These are phyloP conservation scores for Lipomyces sp. DNA, from an alignment of 805 yeast species.

Conservation along the genomic window DNA sequence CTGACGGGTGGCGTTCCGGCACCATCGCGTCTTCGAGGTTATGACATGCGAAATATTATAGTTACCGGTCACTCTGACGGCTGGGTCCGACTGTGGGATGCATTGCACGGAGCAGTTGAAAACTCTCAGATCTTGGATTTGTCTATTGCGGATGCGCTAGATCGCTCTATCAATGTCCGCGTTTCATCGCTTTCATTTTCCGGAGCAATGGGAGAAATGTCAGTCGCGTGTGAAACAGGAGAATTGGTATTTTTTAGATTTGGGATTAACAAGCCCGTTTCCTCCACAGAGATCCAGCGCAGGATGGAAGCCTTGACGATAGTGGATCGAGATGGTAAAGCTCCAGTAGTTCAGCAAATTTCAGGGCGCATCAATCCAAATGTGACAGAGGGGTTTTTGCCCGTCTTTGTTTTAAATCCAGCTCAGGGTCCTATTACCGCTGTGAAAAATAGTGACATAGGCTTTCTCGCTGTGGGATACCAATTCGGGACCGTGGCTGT, in stretches of 20 bases:
- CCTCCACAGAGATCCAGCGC: constrained; percentile 7
- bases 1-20: constrained; percentile 80
- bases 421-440: constrained; percentile 54
- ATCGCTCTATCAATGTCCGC: constrained; percentile 45
- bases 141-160: constrained; percentile 50
- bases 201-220: constrained; percentile 49
- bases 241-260: constrained; percentile 73
- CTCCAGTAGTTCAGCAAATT: constrained; percentile 15
- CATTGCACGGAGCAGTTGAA: constrained; percentile 65
- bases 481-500: constrained; percentile 70
- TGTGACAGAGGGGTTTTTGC: constrained; percentile 56
- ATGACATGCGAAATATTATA: constrained; percentile 54
- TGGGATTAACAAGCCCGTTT: constrained; percentile 46
- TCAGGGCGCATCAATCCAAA: constrained; percentile 11
- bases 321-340: constrained; percentile 8
- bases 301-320: constrained; percentile 5
- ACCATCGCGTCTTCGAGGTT: constrained; percentile 46
- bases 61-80: constrained; percentile 87
- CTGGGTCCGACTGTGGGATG: constrained; percentile 73
- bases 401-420: constrained; percentile 47
- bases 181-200: constrained; percentile 68
- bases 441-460: constrained; percentile 66
- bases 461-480: constrained; percentile 80
- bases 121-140: constrained; percentile 59
- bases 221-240: constrained; percentile 65